These are phyloP conservation scores for Xylariales sp. DNA, from an alignment of 2,329 filamentous ascomycete genomes.

Conservation along the genomic window DNA sequence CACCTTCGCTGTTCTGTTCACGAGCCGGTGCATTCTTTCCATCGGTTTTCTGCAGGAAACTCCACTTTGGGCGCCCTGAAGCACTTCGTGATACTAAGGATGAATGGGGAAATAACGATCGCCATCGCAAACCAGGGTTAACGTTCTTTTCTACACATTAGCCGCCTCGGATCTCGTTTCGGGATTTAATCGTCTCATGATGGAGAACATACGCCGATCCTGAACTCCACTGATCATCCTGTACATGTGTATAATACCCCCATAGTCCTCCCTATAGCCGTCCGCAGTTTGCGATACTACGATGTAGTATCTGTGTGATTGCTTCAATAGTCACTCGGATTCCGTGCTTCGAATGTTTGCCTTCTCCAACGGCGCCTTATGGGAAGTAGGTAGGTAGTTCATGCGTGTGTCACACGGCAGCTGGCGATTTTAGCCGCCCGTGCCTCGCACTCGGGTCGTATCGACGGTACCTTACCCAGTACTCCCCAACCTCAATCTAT, in stretches of 20 bases:
- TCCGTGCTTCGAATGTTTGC: not conserved
- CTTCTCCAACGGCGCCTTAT: not conserved
- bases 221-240: constrained; percentile 13
- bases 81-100: not conserved
- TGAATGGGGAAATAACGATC: constrained; percentile 14
- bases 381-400: not conserved
- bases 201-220: constrained; percentile 12
- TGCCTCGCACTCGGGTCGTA: constrained; percentile 1
- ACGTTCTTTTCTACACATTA: constrained; percentile 17
- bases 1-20: not conserved
- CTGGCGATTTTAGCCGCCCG: constrained; percentile 29
- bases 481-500: constrained; percentile 3
- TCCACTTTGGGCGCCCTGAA: not conserved
- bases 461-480: constrained; percentile 25
- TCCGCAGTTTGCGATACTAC: not conserved
- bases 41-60: not conserved
- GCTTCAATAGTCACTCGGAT: not conserved
- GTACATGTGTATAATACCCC: not conserved
- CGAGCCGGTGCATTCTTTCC: not conserved
- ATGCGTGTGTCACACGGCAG: constrained; percentile 12
- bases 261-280: not conserved
- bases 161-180: constrained; percentile 21
- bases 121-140: constrained; percentile 3
- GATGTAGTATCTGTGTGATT: no score
- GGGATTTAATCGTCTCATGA: not conserved